Conservation (phyloP, 148 eudicot species). For the Cornus controversa region DNA sequence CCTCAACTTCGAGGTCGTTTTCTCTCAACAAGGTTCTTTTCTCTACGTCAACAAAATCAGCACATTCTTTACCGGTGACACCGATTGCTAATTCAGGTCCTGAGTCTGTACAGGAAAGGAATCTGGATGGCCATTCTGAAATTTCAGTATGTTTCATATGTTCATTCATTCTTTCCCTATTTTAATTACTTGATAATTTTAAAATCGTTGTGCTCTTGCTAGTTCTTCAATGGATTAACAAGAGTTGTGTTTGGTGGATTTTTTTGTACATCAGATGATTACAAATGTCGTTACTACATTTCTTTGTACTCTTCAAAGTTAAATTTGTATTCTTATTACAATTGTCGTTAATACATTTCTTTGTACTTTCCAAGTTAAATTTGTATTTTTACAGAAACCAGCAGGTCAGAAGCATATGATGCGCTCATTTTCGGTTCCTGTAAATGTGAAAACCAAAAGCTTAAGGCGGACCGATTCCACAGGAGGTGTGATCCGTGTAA, state of each 20-base stretch:
- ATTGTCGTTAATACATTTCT: no score
- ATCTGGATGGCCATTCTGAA: slow-evolving; percentile 21
- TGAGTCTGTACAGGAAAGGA: slow-evolving; percentile 15
- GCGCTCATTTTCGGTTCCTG: slow-evolving; percentile 49
- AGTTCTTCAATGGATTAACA: no score
- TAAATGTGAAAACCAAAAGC: slow-evolving; percentile 42
- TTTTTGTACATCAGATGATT: not conserved
- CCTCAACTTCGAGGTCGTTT: slow-evolving; percentile 44
- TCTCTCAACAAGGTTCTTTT: slow-evolving; percentile 41
- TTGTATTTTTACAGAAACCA: slow-evolving; percentile 20
- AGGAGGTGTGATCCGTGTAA: slow-evolving; percentile 40
- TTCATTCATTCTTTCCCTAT: not conserved
- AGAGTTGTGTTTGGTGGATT: not conserved
- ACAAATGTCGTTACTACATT: not conserved
- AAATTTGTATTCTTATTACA: slow-evolving; percentile 3
- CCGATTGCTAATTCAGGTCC: slow-evolving; percentile 35
- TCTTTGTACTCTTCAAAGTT: not conserved
- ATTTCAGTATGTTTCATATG: slow-evolving; percentile 22
- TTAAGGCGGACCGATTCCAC: slow-evolving; percentile 35
- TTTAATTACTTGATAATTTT: not conserved
- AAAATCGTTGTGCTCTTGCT: not conserved
- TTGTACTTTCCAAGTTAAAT: not conserved
- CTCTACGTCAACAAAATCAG: slow-evolving; percentile 31
- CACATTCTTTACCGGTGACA: slow-evolving; percentile 45
- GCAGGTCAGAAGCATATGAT: slow-evolving; percentile 30